Evolutionary conservation across 345 rosid genomes (phyloP).

Genomic region (Salix caprea): DNA sequence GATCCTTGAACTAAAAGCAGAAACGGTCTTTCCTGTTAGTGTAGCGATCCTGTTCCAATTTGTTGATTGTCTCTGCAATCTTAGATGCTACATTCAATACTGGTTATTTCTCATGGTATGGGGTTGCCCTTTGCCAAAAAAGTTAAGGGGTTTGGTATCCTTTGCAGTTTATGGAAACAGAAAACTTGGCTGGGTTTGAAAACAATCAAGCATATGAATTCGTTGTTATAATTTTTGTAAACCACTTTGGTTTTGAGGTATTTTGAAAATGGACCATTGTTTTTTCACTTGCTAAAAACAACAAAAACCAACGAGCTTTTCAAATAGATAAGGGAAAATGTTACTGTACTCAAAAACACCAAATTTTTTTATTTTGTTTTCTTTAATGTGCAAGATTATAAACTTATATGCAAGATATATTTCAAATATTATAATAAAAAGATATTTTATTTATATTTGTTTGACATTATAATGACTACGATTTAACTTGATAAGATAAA

Average conservation of each 20-base stretch:
- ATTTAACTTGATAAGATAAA: too few relatives aligned
- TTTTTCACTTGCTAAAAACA: neutral
- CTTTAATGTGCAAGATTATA: too few relatives aligned
- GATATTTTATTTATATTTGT: too few relatives aligned
- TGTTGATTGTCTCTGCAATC: neutral
- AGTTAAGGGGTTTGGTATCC: neutral
- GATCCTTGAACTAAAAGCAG: conserved; percentile 6
- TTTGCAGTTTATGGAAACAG: neutral
- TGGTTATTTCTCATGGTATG: neutral
- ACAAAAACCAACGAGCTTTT: neutral
- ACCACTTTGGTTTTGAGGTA: neutral
- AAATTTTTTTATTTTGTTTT: too few relatives aligned
- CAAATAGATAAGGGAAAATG: neutral
- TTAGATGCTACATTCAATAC: neutral
- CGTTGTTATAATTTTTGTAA: neutral
- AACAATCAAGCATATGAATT: neutral
- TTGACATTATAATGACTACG: too few relatives aligned
- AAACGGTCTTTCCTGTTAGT: neutral
- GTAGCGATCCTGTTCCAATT: neutral
- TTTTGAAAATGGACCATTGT: neutral
- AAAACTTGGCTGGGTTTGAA: neutral
- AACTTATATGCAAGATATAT: too few relatives aligned
- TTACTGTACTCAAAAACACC: too few relatives aligned
- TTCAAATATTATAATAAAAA: too few relatives aligned
- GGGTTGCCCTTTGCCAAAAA: neutral